Conservation (phyloP, 2,329 filamentous ascomycete species). For the Aspergillus quadricinctus region DNA sequence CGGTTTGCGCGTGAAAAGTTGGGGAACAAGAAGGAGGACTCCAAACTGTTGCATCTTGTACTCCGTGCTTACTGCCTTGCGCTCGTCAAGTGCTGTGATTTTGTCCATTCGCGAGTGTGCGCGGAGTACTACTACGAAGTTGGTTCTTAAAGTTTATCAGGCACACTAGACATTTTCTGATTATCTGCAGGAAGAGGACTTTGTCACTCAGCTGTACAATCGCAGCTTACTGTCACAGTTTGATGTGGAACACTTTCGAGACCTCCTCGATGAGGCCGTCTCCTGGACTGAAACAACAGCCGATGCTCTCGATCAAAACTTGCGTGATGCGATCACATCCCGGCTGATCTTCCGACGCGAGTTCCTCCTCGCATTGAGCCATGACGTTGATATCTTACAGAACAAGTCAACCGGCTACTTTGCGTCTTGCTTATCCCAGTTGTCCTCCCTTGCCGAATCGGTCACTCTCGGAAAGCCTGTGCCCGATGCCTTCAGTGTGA, state of each 20-base stretch:
- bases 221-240: conserved; percentile 68
- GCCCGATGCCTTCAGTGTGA: conserved; percentile 78
- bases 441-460: conserved; percentile 57
- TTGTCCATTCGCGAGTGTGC: conserved; percentile 71
- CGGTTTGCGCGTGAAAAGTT: conserved; percentile 48
- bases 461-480: conserved; percentile 61
- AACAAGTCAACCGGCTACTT: conserved; percentile 28
- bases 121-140: conserved; percentile 90
- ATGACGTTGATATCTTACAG: conserved; percentile 29
- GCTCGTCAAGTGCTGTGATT: conserved; percentile 75
- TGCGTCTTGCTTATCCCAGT: conserved; percentile 33
- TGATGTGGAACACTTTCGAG: conserved; percentile 52
- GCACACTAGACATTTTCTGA: conserved; percentile 11
- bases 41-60: conserved; percentile 56
- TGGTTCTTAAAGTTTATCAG: conserved; percentile 18
- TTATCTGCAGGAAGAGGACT: conserved; percentile 76
- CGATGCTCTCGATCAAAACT: conserved; percentile 29
- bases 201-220: conserved; percentile 87
- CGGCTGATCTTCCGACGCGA: conserved; percentile 63
- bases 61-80: conserved; percentile 83
- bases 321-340: conserved; percentile 54
- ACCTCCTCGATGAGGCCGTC: conserved; percentile 53
- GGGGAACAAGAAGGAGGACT: conserved; percentile 18
- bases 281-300: conserved; percentile 43
- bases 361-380: conserved; percentile 39